Percentiles rank a stretch among this genome's conserved stretches.
Evolutionary conservation across 768 basidiomycete genomes (phyloP).

Genomic region (Suillus occidentalis): DNA sequence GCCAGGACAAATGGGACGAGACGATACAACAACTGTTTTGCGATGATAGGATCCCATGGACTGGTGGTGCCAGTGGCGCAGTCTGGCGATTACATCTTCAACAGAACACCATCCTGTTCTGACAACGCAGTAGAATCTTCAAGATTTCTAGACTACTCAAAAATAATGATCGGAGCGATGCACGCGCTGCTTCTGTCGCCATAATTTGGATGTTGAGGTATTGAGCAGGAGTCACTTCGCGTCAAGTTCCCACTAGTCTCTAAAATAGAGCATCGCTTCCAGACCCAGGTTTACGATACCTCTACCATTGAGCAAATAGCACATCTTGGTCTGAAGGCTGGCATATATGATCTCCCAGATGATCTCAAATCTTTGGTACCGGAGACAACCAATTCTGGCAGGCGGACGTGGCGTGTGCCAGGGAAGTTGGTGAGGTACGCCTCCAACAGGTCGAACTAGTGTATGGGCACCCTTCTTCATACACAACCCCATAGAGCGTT

Average conservation of each 20-base stretch:
- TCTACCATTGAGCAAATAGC: conserved; percentile 9
- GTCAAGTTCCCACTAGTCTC: not conserved
- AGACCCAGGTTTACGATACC: not conserved
- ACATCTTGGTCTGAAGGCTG: conserved; percentile 10
- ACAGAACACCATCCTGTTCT: not conserved
- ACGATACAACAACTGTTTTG: not conserved
- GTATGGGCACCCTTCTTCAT: conserved; percentile 19
- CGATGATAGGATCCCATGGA: not conserved
- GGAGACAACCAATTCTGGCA: conserved; percentile 24
- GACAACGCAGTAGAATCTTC: not conserved
- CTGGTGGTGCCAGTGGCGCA: not conserved
- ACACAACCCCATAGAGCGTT: not conserved
- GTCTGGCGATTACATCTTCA: not conserved
- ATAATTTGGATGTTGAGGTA: not conserved
- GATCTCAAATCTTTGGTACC: conserved; percentile 14
- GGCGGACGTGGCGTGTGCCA: conserved; percentile 17
- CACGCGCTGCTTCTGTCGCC: not conserved
- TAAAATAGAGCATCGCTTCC: not conserved
- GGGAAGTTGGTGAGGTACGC: conserved; percentile 10
- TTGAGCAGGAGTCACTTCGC: conserved; percentile 12
- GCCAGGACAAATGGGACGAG: not conserved
- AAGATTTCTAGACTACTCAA: not conserved
- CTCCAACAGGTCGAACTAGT: conserved; percentile 19
- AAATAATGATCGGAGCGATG: not conserved
- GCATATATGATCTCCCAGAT: conserved; percentile 14